Evolutionary conservation across 2,329 filamentous ascomycete genomes (phyloP).

Genomic region (Helotiales sp.): DNA sequence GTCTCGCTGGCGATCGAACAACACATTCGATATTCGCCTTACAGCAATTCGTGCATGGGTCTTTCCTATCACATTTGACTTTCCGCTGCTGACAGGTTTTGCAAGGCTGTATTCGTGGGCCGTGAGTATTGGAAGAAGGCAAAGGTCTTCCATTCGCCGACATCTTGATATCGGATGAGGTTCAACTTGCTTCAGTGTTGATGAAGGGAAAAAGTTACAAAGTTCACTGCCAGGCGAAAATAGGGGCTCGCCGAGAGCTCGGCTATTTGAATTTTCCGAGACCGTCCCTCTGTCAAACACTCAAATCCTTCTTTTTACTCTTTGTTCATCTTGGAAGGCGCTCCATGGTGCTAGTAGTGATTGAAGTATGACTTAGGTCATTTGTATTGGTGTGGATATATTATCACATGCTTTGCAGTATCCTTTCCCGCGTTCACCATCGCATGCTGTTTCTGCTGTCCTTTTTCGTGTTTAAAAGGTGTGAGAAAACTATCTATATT

Average conservation of each 20-base stretch:
- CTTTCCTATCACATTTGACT: constrained; percentile 39
- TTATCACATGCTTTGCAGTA: no score
- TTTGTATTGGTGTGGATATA: no score
- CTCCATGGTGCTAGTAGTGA: no score
- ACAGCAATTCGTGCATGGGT: constrained; percentile 45
- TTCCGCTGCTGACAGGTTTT: constrained; percentile 14
- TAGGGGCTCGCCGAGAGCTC: not conserved
- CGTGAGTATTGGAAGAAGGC: not conserved
- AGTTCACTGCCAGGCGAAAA: not conserved
- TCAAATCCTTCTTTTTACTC: not conserved
- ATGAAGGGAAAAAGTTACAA: not conserved
- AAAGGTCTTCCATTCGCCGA: not conserved
- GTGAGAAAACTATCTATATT: no score
- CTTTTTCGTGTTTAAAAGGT: no score
- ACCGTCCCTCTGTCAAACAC: not conserved
- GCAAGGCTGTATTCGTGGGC: not conserved
- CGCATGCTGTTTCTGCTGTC: no score
- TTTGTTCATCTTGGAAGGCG: not conserved
- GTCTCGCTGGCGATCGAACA: not conserved
- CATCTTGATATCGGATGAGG: not conserved
- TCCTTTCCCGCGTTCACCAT: no score
- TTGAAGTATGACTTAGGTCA: no score
- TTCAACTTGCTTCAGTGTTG: not conserved
- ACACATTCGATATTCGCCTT: not conserved
- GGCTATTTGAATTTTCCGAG: not conserved